Conservation (phyloP, 345 rosid species). For the Theobroma cacao region DNA sequence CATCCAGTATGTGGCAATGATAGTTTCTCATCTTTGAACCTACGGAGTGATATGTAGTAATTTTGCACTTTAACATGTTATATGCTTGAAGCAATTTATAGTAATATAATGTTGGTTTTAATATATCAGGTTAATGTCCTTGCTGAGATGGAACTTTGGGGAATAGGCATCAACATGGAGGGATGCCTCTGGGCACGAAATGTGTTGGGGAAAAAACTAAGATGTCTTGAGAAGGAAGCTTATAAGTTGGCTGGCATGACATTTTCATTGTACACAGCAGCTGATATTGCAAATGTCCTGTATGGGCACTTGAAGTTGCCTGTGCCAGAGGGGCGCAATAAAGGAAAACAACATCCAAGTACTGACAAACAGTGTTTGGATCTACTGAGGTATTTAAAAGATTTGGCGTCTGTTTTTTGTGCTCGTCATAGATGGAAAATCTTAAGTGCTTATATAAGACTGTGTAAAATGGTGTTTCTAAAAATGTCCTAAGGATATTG, state of each 20-base stretch:
- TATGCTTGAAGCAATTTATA: background rate
- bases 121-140: constrained; percentile 68
- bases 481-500: background rate
- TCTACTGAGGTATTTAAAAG: constrained; percentile 58
- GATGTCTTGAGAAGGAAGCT: constrained; percentile 81
- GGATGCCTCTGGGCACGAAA: constrained; percentile 75
- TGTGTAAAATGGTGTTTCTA: background rate
- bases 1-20: background rate
- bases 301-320: constrained; percentile 81
- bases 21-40: constrained; percentile 5
- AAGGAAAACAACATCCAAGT: constrained; percentile 89
- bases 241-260: constrained; percentile 76
- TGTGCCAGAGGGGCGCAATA: constrained; percentile 50
- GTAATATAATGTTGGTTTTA: background rate
- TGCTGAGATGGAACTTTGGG: constrained; percentile 96
- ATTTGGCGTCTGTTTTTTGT: background rate
- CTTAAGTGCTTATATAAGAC: background rate
- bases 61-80: background rate
- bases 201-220: constrained; percentile 64
- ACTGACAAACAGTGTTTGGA: constrained; percentile 90
- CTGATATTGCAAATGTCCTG: constrained; percentile 90
- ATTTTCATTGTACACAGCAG: constrained; percentile 74
- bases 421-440: background rate
- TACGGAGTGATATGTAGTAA: background rate
- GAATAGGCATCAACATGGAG: constrained; percentile 90